These are phyloP conservation scores for Pythium volutum DNA, from an alignment of 352 stramenopile species.

Conservation along the genomic window DNA sequence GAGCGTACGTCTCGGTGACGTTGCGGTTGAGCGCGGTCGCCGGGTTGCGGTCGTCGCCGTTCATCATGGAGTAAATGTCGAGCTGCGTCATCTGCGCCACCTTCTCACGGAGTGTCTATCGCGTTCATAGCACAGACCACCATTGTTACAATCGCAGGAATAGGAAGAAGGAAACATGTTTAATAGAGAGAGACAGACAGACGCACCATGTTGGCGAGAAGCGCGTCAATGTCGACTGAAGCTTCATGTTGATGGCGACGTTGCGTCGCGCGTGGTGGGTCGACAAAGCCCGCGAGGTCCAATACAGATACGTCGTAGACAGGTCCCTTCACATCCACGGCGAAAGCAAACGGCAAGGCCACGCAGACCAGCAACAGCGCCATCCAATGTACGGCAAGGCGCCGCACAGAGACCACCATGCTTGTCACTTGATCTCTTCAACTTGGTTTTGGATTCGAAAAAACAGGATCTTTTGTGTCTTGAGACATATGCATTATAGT, in stretches of 20 bases:
- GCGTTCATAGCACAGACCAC: not conserved
- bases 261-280: not conserved
- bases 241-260: not conserved
- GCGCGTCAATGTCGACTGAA: conserved; percentile 17
- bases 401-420: not conserved
- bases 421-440: too few species aligned
- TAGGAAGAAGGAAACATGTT: too few species aligned
- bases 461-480: too few species aligned
- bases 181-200: not conserved
- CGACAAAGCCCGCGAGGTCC: conserved; percentile 7
- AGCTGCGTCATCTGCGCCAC: conserved; percentile 90
- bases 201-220: conserved; percentile 29
- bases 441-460: too few species aligned
- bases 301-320: conserved; percentile 15
- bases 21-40: conserved; percentile 47
- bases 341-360: not conserved
- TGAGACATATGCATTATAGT: too few species aligned
- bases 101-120: conserved; percentile 54
- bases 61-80: conserved; percentile 84
- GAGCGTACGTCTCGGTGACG: conserved; percentile 56
- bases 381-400: not conserved
- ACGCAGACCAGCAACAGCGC: not conserved
- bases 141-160: not conserved
- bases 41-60: conserved; percentile 48
- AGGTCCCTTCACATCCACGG: not conserved